Conservation (phyloP, 805 yeast species). For the Saccharomycopsis malanga region DNA sequence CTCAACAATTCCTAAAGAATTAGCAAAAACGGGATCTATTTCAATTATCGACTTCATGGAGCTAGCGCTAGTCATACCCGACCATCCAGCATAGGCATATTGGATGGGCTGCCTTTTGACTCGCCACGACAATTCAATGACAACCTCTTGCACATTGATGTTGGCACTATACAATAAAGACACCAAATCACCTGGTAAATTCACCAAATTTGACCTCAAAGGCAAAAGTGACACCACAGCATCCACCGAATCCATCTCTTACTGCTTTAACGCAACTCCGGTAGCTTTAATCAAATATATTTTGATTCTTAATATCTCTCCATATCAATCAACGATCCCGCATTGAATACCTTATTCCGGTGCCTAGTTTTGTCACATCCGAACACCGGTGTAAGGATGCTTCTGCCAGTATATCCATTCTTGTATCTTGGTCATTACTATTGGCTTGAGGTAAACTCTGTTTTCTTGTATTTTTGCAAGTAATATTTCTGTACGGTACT, state of each 20-base stretch:
- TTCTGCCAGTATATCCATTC: too few species aligned
- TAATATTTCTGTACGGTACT: too few species aligned
- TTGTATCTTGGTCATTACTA: too few species aligned
- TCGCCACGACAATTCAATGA: conserved; percentile 40
- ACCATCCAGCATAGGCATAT: conserved; percentile 53
- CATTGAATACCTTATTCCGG: too few species aligned
- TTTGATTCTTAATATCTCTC: too few species aligned
- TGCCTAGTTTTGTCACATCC: too few species aligned
- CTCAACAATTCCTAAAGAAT: conserved; percentile 40
- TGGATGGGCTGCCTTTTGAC: conserved; percentile 24
- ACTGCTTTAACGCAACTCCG: too few species aligned
- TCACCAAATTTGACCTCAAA: conserved; percentile 43
- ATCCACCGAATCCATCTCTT: conserved; percentile 18
- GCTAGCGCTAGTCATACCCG: conserved; percentile 41
- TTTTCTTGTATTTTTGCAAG: too few species aligned
- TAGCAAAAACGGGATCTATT: conserved; percentile 63
- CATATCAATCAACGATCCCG: too few species aligned
- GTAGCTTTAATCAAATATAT: too few species aligned
- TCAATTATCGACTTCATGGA: conserved; percentile 36
- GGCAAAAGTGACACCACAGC: conserved; percentile 32
- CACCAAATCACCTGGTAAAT: conserved; percentile 45
- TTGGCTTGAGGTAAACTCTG: too few species aligned
- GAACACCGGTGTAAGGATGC: too few species aligned
- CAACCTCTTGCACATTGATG: conserved; percentile 49
- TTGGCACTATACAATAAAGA: conserved; percentile 42